Evolutionary conservation across 106 monocot genomes (phyloP), one percentile per base, ranked within the genome.

Genomic region (Cymbidium sinense): DNA sequence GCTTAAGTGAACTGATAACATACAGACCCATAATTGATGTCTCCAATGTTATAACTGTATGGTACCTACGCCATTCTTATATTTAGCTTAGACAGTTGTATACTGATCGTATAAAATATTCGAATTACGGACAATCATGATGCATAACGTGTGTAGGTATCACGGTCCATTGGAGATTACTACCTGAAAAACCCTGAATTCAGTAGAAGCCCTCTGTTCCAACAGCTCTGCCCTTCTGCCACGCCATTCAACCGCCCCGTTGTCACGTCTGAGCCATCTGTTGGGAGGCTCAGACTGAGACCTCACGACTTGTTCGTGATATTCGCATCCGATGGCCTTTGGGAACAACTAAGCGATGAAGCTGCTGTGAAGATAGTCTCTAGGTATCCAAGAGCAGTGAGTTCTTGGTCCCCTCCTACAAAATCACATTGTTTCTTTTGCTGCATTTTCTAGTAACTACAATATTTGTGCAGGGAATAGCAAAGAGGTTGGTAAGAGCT

Each of bases 401-500:
- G 51, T 20, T 52, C 51, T 20, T 52, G 13, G 2, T 52, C 51
- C 41, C 41, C 41, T 8, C 9, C 41, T 9, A 41, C 8, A 41
- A 9, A 41, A 41, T 0, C 41, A 9, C 1, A 41, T 41, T 7
- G 9, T 41, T 41, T 9, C 41, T 5, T 41, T 41, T 41, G n/a
- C 41, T 41, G 8, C 41, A 41, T 41, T 41, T 41, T 41, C 9
- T 6, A 7, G 41, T 41, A 41, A 41, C 8, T 41, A 9, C 9
- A 52, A 52, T 20, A 47, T 43, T 77, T 86, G 71, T 78, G 62
- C 76, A 93, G 90, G 93, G 93, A 31, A 85, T 93, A 65, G 93
- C 93, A 37, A 93, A 86, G 83, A 62, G 85, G 72, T 70, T 93
- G 50, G 93, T 91, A 7, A 84, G 79, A 78, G 93, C 88, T 20